Conservation (phyloP, 352 stramenopile genomes). For the Globisporangium megalacanthum region DNA sequence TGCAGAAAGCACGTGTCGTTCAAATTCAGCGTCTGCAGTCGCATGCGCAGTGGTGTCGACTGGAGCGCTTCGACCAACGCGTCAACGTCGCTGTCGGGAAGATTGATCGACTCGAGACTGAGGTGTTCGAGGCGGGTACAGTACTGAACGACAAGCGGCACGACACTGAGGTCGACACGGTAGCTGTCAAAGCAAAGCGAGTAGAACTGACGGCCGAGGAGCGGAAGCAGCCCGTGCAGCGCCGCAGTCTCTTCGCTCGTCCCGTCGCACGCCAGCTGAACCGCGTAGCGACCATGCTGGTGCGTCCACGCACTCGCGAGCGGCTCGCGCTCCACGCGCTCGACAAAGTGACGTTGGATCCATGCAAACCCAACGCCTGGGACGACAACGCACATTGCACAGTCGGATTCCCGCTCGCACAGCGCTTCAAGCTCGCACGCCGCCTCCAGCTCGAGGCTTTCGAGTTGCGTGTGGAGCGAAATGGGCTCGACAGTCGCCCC, state of each 20-base stretch:
- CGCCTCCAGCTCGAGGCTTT: background rate
- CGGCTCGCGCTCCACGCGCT: conserved; percentile 3
- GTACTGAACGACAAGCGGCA: background rate
- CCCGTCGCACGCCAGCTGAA: background rate
- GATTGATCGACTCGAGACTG: background rate
- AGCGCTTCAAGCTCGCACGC: conserved; percentile 14
- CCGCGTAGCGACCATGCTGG: background rate
- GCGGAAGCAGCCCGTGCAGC: background rate
- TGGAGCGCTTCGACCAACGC: background rate
- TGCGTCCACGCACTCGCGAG: background rate
- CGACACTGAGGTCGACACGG: background rate
- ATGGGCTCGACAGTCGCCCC: conserved; percentile 1
- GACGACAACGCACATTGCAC: conserved; percentile 3
- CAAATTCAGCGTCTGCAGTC: background rate
- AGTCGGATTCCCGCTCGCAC: conserved; percentile 3
- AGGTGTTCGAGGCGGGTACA: conserved; percentile 1
- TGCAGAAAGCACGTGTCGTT: background rate
- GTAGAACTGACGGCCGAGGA: background rate
- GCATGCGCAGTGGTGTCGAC: background rate
- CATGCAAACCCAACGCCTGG: conserved; percentile 2
- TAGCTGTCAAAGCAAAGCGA: background rate
- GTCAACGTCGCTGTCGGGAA: background rate
- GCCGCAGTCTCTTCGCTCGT: background rate
- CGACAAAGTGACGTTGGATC: background rate
- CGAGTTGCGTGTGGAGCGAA: background rate